Evolutionary conservation across 371 early-diverging fungal species (phyloP).

Genomic region (Mortierella sp.): DNA sequence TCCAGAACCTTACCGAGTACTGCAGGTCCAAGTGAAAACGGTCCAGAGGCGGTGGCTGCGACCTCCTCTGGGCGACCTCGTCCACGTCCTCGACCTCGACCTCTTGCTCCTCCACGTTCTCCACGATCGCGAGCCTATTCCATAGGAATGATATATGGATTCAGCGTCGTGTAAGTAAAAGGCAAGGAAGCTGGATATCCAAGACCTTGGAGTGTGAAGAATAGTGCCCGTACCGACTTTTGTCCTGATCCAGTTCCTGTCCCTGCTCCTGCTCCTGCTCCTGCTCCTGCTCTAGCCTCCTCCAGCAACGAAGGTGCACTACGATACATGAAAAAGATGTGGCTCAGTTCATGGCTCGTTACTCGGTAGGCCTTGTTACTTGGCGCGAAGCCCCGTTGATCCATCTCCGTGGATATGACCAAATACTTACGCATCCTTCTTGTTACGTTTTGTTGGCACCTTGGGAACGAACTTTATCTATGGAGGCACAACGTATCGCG

Average conservation of each 20-base stretch:
- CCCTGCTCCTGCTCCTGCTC: conserved; percentile 20
- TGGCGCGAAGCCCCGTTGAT: no score
- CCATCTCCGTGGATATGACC: not conserved
- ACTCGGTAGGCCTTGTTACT: no score
- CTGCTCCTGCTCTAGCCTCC: conserved; percentile 20
- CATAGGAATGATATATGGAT: no score
- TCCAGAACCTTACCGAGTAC: conserved; percentile 50
- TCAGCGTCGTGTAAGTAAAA: no score
- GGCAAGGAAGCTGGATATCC: not conserved
- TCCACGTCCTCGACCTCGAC: conserved; percentile 58
- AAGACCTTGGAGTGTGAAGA: no score
- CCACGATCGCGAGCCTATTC: conserved; percentile 47
- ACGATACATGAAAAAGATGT: not conserved
- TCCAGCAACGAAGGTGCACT: conserved; percentile 31
- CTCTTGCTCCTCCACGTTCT: conserved; percentile 57
- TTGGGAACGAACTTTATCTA: conserved; percentile 77
- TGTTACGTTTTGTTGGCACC: conserved; percentile 68
- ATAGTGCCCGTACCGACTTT: no score
- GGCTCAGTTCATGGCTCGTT: not conserved
- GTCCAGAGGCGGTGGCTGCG: conserved; percentile 68
- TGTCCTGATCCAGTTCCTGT: no score
- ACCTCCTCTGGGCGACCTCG: conserved; percentile 55
- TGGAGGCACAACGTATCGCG: no score
- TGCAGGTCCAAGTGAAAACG: conserved; percentile 76
- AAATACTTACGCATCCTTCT: conserved; percentile 66